phyloP scores from a whole-genome alignment of 352 stramenopile species.

The Globisporangium sylvaticum region DNA sequence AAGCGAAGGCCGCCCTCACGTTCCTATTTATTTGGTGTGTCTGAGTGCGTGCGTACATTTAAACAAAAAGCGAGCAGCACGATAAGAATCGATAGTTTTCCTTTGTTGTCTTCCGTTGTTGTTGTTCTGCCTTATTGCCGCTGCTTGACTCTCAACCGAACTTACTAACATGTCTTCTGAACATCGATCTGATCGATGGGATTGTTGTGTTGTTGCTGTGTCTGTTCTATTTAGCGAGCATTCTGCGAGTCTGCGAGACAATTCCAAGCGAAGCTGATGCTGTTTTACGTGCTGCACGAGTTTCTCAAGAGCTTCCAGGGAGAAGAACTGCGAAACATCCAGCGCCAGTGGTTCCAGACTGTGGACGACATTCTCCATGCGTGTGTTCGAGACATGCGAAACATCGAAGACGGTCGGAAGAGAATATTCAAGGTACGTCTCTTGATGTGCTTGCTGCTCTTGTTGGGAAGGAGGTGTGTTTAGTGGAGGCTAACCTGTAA shows the following conservation, averaged over 20 bases:
- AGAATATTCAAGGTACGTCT: constrained; percentile 65
- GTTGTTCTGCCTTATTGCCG: constrained; percentile 5
- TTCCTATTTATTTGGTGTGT: not conserved
- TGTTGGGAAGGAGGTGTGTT: not conserved
- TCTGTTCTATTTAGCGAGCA: constrained; percentile 39
- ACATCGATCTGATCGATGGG: constrained; percentile 4
- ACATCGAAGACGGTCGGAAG: constrained; percentile 61
- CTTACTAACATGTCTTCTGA: not conserved
- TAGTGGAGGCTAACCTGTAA: not conserved
- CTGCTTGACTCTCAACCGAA: not conserved
- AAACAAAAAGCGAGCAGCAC: constrained; percentile 8
- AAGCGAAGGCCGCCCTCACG: not conserved
- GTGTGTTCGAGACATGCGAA: constrained; percentile 65
- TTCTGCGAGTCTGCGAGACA: constrained; percentile 49
- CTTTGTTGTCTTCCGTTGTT: constrained; percentile 15
- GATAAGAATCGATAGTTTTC: constrained; percentile 20
- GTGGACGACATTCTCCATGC: constrained; percentile 75
- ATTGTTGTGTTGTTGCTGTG: constrained; percentile 4
- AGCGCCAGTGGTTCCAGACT: constrained; percentile 78
- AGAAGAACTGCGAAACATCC: constrained; percentile 45
- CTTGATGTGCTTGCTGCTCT: not conserved
- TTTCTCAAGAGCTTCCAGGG: constrained; percentile 81
- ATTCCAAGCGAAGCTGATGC: constrained; percentile 81
- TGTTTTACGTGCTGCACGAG: constrained; percentile 86
- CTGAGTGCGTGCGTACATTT: not conserved